Evolutionary conservation across 148 eudicot genomes (phyloP).

Genomic region (Salicornia ramosissima): DNA sequence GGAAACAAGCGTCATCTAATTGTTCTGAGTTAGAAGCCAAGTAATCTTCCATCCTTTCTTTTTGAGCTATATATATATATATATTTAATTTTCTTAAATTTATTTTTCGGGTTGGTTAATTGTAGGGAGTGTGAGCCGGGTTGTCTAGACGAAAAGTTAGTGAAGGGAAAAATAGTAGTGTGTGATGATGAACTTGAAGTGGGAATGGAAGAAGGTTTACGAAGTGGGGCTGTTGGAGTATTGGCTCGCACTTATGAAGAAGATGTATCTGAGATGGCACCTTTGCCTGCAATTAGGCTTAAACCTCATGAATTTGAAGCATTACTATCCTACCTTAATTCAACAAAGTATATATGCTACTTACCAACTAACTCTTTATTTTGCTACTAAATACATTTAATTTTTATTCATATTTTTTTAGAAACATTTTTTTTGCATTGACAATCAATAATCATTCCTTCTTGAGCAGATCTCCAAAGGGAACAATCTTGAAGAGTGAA

Average conservation of each 20-base stretch:
- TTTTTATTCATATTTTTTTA: background rate
- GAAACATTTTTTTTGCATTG: background rate
- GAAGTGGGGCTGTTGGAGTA: conserved; percentile 26
- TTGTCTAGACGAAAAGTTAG: conserved; percentile 22
- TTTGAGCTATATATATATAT: background rate
- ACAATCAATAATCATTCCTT: background rate
- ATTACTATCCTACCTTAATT: conserved; percentile 21
- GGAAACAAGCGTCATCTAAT: conserved; percentile 15
- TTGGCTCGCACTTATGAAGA: background rate
- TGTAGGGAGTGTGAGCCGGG: background rate
- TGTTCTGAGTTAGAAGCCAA: background rate
- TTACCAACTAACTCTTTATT: no score
- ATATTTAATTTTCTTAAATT: background rate
- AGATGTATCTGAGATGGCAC: conserved; percentile 3
- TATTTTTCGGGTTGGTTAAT: background rate
- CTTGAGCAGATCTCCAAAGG: conserved; percentile 21
- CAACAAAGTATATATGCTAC: conserved; percentile 28
- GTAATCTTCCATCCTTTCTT: conserved; percentile 8
- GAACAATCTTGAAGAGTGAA: conserved; percentile 33
- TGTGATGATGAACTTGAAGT: background rate
- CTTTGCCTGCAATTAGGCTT: conserved; percentile 27
- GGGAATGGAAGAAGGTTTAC: background rate
- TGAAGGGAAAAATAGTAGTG: conserved; percentile 34
- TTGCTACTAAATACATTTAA: no score
- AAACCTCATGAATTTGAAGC: background rate